Evolutionary conservation across 1,284 basidiomycete species (phyloP).

Genomic region (Rhizopogon parksii): DNA sequence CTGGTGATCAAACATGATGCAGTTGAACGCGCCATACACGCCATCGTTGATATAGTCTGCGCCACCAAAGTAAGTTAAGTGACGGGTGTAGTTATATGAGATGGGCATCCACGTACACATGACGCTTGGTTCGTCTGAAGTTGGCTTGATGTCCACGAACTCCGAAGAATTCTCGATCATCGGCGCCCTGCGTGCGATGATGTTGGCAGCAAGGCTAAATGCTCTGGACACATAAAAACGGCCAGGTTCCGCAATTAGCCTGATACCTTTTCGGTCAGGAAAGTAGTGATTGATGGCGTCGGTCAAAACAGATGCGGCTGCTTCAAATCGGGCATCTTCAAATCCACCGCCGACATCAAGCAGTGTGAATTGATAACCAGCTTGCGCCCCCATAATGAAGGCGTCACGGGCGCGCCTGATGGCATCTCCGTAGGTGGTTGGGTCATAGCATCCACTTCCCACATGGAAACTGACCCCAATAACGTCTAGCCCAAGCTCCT

Average conservation of each 20-base stretch:
- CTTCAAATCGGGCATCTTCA: conserved; percentile 84
- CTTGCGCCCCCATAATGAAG: conserved; percentile 83
- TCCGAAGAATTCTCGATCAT: conserved; percentile 23
- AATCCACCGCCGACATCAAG: conserved; percentile 97
- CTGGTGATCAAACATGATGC: conserved; percentile 92
- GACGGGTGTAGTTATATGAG: not conserved
- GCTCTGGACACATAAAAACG: conserved; percentile 91
- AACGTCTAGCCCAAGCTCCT: conserved; percentile 78
- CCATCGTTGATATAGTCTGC: conserved; percentile 97
- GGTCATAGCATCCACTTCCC: conserved; percentile 94
- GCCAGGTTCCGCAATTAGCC: conserved; percentile 95
- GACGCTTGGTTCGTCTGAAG: conserved; percentile 53
- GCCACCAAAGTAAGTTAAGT: conserved; percentile 5
- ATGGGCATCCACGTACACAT: conserved; percentile 64
- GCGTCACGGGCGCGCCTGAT: conserved; percentile 76
- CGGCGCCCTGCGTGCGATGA: conserved; percentile 83
- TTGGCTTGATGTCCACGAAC: conserved; percentile 7
- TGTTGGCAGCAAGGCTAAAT: conserved; percentile 89
- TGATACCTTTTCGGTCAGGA: conserved; percentile 69
- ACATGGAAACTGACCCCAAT: conserved; percentile 98
- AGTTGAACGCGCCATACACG: conserved; percentile 98
- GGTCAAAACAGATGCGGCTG: conserved; percentile 69
- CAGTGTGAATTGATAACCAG: conserved; percentile 78
- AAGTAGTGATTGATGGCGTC: conserved; percentile 79
- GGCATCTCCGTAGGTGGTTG: conserved; percentile 85